Conservation (phyloP, 2,329 filamentous ascomycete species). For the Zasmidium angulare region DNA sequence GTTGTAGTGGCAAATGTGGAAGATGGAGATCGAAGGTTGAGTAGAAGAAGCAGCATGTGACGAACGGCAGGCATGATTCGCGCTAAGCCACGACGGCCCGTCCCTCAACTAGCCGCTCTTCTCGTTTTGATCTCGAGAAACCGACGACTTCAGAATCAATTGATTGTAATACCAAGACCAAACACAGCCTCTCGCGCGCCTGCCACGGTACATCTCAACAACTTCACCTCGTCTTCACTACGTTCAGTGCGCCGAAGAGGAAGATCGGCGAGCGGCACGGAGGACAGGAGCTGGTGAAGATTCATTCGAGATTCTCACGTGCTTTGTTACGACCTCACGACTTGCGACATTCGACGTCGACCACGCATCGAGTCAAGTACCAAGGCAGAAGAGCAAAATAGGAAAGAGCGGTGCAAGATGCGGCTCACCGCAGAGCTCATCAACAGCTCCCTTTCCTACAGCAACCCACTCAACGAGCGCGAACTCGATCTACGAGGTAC, state of each 20-base stretch:
- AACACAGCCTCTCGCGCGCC: no score
- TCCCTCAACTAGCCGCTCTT: no score
- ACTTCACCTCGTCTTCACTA: no score
- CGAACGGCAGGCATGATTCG: no score
- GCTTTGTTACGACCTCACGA: background rate
- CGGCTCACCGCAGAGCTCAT: slow-evolving; percentile 95
- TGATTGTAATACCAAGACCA: no score
- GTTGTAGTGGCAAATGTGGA: background rate
- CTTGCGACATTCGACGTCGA: background rate
- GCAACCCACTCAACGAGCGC: slow-evolving; percentile 97
- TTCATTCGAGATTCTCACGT: slow-evolving; percentile 6
- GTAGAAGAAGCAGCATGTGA: background rate
- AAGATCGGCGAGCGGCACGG: background rate
- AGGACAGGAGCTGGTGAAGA: background rate
- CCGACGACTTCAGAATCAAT: no score
- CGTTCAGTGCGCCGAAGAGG: no score
- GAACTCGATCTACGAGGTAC: slow-evolving; percentile 99
- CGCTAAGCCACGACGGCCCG: no score
- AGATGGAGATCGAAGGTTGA: background rate
- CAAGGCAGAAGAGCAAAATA: no score
- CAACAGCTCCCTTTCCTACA: slow-evolving; percentile 90
- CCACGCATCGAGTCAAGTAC: background rate
- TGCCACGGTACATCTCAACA: no score
- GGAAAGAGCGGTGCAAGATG: slow-evolving; percentile 57
- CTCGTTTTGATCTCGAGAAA: no score